Conservation (phyloP, 2,329 filamentous ascomycete species). For the Parafenestella ontariensis region DNA sequence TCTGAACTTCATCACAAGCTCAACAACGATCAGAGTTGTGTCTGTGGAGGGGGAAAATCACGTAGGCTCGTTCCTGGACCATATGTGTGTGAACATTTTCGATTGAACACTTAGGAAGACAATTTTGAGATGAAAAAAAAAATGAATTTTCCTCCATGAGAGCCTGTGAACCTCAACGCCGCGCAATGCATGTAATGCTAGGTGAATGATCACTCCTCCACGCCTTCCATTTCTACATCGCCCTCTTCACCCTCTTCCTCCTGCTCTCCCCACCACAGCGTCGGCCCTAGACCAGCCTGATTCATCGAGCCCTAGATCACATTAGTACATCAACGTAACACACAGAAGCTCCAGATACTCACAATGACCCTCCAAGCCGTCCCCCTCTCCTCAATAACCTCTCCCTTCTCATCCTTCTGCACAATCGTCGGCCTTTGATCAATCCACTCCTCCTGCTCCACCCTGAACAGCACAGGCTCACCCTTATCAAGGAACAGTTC, state of each 20-base stretch:
- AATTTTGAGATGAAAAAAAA: too few species aligned
- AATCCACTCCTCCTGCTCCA: conserved; percentile 88
- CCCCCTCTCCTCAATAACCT: conserved; percentile 66
- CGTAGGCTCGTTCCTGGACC: too few species aligned
- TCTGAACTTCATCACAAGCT: too few species aligned
- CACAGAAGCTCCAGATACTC: conserved; percentile 15
- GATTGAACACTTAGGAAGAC: too few species aligned
- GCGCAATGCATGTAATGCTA: background rate
- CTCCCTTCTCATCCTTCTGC: conserved; percentile 69
- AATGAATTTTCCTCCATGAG: too few species aligned
- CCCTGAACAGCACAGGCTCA: conserved; percentile 84
- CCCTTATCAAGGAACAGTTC: conserved; percentile 87
- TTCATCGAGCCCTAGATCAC: conserved; percentile 54
- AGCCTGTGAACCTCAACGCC: background rate
- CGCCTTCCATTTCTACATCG: conserved; percentile 37
- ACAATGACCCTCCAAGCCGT: conserved; percentile 73
- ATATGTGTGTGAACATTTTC: too few species aligned
- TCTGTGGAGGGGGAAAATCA: too few species aligned
- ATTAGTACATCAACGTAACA: conserved; percentile 11
- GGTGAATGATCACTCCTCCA: conserved; percentile 22
- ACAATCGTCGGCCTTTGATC: conserved; percentile 85
- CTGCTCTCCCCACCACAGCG: conserved; percentile 54
- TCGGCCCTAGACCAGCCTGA: conserved; percentile 56
- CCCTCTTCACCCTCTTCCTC: conserved; percentile 38
- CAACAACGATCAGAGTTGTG: too few species aligned